A percentile compares a stretch with the other conserved stretches of the same genome.
Conservation (phyloP, 169 alveolate species). For the Plasmodium fragile region DNA sequence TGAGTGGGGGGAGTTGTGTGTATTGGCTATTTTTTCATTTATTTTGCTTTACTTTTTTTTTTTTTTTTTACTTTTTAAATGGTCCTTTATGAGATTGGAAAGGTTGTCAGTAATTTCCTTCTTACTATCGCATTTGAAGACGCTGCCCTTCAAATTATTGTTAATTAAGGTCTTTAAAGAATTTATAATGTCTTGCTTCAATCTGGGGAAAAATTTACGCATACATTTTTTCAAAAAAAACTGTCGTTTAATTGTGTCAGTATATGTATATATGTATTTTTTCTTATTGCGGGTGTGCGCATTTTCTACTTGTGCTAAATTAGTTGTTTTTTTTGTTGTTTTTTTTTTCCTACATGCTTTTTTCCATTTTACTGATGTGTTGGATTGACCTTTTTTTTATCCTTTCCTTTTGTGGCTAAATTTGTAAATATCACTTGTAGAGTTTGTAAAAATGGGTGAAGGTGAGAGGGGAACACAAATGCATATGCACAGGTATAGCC, state of each 20-base stretch:
- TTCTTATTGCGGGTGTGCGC: neutral
- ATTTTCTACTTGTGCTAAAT: neutral
- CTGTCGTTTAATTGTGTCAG: neutral
- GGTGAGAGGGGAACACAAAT: neutral
- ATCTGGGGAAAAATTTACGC: conserved; percentile 4
- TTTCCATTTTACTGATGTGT: conserved; percentile 5
- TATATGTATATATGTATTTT: neutral
- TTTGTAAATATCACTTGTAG: neutral
- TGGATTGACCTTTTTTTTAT: conserved; percentile 1
- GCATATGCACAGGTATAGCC: neutral
- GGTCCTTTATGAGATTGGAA: conserved; percentile 54
- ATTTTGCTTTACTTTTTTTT: neutral
- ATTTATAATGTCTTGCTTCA: conserved; percentile 54
- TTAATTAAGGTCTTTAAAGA: conserved; percentile 43
- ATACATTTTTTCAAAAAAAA: neutral
- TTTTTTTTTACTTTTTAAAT: conserved; percentile 54
- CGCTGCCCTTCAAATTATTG: conserved; percentile 17
- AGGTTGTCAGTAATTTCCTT: conserved; percentile 27
- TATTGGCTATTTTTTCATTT: neutral
- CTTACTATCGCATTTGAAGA: conserved; percentile 10
- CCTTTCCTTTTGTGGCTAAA: neutral
- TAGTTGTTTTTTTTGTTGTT: neutral
- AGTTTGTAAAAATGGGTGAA: neutral
- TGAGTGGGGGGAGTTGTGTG: neutral
- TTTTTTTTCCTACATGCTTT: neutral